These are phyloP conservation scores for Coffea eugenioides DNA, from an alignment of 257 asterid genomes.

Conservation along the genomic window DNA sequence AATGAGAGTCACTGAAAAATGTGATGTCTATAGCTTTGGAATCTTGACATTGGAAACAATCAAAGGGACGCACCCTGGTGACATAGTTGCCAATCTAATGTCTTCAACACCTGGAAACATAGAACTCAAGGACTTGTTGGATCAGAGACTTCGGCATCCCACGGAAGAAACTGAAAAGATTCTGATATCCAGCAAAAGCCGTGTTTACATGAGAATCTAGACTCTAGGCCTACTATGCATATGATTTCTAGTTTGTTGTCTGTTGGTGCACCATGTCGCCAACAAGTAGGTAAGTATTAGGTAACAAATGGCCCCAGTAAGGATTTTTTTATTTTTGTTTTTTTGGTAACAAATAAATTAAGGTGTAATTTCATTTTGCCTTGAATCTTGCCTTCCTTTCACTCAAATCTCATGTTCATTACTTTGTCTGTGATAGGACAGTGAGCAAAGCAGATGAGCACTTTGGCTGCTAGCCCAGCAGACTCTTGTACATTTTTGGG, in stretches of 20 bases:
- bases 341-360: no score
- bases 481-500: no score
- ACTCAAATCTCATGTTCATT: no score
- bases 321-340: no score
- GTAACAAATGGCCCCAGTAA: no score
- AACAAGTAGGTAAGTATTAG: no score
- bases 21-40: conserved; percentile 48
- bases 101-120: background rate
- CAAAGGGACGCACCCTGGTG: conserved; percentile 36
- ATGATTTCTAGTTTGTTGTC: conserved; percentile 24
- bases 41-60: conserved; percentile 38
- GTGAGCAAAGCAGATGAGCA: no score
- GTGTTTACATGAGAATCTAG: conserved; percentile 26
- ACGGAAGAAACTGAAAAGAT: conserved; percentile 9
- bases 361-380: no score
- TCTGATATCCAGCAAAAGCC: conserved; percentile 9
- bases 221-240: conserved; percentile 40
- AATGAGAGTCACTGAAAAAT: conserved; percentile 25
- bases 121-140: conserved; percentile 18
- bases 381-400: no score
- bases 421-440: no score
- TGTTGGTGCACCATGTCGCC: background rate
- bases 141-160: conserved; percentile 14
- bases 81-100: conserved; percentile 13
- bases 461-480: no score